Evolutionary conservation across 352 stramenopile genomes (phyloP).

Genomic region (Pythium scleroteichum): DNA sequence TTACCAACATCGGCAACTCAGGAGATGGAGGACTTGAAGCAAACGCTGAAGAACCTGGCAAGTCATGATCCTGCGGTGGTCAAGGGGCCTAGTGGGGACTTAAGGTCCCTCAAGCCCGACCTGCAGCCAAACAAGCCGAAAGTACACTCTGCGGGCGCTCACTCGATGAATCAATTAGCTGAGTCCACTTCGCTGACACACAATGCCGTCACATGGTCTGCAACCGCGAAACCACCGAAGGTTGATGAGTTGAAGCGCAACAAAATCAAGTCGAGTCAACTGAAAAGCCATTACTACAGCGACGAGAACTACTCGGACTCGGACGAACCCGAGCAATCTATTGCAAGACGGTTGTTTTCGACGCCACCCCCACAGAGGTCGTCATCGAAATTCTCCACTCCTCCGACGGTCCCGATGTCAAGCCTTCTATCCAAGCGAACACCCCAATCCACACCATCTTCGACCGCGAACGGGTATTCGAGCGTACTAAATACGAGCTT

Average conservation of each 20-base stretch:
- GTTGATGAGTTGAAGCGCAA: no score
- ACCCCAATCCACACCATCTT: slow-evolving; percentile 5
- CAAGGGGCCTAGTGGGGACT: background rate
- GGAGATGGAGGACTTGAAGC: slow-evolving; percentile 73
- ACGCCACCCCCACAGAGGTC: slow-evolving; percentile 16
- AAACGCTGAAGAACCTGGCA: slow-evolving; percentile 65
- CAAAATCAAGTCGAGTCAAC: no score
- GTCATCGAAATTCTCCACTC: slow-evolving; percentile 13
- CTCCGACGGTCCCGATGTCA: slow-evolving; percentile 5
- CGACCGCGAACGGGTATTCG: slow-evolving; percentile 1
- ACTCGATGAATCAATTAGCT: background rate
- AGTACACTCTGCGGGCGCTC: background rate
- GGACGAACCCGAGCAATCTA: background rate
- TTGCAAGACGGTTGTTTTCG: slow-evolving; percentile 23
- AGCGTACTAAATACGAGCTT: slow-evolving; percentile 13
- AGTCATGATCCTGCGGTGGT: slow-evolving; percentile 24
- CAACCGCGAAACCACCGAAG: no score
- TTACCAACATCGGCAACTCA: slow-evolving; percentile 41
- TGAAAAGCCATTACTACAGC: background rate
- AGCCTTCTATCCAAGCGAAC: slow-evolving; percentile 10
- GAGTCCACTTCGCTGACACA: no score
- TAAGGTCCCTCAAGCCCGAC: background rate
- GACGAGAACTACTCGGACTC: slow-evolving; percentile 4
- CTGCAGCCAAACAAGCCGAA: slow-evolving; percentile 14
- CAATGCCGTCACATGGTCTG: no score